Percentiles rank a stretch among this genome's conserved stretches.
phyloP scores from a whole-genome alignment of 1,139 yeast genomes.

The Nadsonia starkeyi-henricii region DNA sequence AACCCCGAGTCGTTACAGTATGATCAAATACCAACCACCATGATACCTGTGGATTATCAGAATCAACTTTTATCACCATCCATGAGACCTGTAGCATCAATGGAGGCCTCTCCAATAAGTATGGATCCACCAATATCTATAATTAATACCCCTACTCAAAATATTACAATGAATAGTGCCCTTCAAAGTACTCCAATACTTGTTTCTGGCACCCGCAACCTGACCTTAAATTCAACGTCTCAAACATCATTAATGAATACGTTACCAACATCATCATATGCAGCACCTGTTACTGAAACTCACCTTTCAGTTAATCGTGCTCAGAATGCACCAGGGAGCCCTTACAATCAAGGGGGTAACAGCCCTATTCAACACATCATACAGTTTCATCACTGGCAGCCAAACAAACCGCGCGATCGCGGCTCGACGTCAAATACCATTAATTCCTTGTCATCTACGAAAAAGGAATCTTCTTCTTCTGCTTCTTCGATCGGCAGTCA shows the following conservation, averaged over 20 bases:
- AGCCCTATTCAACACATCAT: conserved; percentile 25
- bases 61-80: no score
- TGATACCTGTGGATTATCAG: no score
- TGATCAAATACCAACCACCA: no score
- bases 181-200: conserved; percentile 5
- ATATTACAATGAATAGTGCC: conserved; percentile 6
- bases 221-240: background rate
- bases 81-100: background rate
- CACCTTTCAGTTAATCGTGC: conserved; percentile 5
- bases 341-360: background rate
- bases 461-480: background rate
- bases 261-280: no score
- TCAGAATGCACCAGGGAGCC: conserved; percentile 1
- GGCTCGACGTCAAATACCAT: conserved; percentile 1
- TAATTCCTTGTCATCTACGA: background rate
- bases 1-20: no score
- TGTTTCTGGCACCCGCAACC: conserved; percentile 1
- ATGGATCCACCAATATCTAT: conserved; percentile 8
- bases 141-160: conserved; percentile 9
- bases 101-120: conserved; percentile 7
- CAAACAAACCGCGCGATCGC: background rate
- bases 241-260: no score
- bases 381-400: conserved; percentile 38
- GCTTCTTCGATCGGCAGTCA: background rate
- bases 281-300: background rate